Conservation (phyloP, 768 basidiomycete genomes). For the Termitomyces bulborhizus region DNA sequence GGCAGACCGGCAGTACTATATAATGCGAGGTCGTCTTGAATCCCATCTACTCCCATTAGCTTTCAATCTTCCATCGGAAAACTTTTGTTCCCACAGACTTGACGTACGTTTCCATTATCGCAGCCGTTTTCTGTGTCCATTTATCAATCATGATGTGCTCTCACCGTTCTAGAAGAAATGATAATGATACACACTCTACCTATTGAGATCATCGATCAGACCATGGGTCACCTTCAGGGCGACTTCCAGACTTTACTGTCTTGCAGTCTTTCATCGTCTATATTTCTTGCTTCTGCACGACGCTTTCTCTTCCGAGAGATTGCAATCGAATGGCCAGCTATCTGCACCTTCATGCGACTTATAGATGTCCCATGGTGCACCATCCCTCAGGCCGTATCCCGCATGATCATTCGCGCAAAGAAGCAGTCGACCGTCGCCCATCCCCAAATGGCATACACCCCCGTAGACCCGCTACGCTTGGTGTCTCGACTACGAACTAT, state of each 20-base stretch:
- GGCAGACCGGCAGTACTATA: neutral
- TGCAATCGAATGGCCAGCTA: slow-evolving; percentile 17
- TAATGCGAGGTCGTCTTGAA: neutral
- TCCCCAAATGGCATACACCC: slow-evolving; percentile 9
- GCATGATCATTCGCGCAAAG: slow-evolving; percentile 15
- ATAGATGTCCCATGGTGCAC: slow-evolving; percentile 24
- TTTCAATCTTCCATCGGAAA: neutral
- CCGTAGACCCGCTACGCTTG: slow-evolving; percentile 10
- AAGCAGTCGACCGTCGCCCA: neutral
- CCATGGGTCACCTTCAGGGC: slow-evolving; percentile 23
- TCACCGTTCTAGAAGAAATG: neutral
- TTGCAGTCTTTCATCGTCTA: slow-evolving; percentile 24
- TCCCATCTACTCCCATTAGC: neutral
- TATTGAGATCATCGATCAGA: slow-evolving; percentile 25
- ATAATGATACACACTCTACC: slow-evolving; percentile 21
- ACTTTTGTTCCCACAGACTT: neutral
- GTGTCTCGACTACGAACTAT: slow-evolving; percentile 10
- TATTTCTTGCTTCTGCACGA: slow-evolving; percentile 20
- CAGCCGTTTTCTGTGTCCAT: neutral
- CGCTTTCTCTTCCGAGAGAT: slow-evolving; percentile 25
- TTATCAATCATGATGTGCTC: neutral
- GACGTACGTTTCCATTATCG: neutral
- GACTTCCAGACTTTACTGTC: slow-evolving; percentile 20
- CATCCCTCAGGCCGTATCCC: slow-evolving; percentile 18
- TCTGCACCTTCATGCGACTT: slow-evolving; percentile 20